Evolutionary conservation across 2,329 filamentous ascomycete species (phyloP), one percentile per base, ranked within the genome.

Genomic region (Aspergillus sp.): DNA sequence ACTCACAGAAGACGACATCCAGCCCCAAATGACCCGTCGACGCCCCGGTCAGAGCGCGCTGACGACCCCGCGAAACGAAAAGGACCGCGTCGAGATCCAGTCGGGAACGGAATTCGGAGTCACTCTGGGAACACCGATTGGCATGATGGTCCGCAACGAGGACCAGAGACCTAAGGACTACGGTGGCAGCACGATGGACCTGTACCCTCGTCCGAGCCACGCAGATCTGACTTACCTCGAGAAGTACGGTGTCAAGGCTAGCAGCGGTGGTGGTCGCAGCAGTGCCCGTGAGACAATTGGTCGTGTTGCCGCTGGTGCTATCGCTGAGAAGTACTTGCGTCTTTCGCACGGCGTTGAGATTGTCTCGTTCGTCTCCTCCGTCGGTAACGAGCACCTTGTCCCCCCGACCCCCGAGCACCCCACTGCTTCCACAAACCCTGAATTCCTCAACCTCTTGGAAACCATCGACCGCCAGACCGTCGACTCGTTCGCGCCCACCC

Each of bases 191-290:
- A 95, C 90, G 25, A 96, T 96, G 82, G 88, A 97, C 70, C 74
- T 83, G 53, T 97, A 86, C 78, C 93, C 93, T 4, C 81, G 93
- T 45, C 93, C 91, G 32, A 89, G 84, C 66, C 93, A 97, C 72
- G 91, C 93, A 51, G 91, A 97, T 72, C 96, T 86, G 82, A 97
- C 93, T 51, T 97, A 97, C 73, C 78, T 95, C 52, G 88, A 95
- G 70, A 97, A 97, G 74, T 98, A 98, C 69, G 91, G 91, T 49
- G 84, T 94, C 59, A 94, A 94, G 76, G 90, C 93, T 33, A 88
- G 83, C 66, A 90, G 84, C 52, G 91, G 93, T 49, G 91, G 93
- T 59, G 91, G 93, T 46, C 81, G 93, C 53, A 90, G 86, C 66
- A 90, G 85, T 66, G 93, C 93, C n/a, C 79, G 91, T 55, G 91